Conservation (phyloP, 257 asterid species). For the Primulina huaijiensis region DNA sequence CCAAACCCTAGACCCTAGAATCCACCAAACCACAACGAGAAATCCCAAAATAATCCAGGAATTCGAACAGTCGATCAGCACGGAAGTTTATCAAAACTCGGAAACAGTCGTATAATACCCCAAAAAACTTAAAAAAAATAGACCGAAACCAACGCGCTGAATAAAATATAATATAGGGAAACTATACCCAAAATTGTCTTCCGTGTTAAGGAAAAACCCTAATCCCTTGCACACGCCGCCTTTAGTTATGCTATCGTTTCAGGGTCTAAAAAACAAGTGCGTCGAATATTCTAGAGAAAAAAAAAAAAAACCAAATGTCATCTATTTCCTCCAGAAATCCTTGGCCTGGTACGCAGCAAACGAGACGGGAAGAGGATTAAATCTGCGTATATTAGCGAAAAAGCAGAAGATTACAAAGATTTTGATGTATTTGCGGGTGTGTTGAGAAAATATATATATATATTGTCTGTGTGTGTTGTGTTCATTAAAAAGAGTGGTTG, state of each 20-base stretch:
- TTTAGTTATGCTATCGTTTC: slow-evolving; percentile 27
- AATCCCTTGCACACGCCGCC: slow-evolving; percentile 36
- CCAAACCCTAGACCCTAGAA: slow-evolving; percentile 34
- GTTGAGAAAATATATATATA: slow-evolving; percentile 16
- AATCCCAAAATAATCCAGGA: slow-evolving; percentile 13
- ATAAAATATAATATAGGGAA: slow-evolving; percentile 20
- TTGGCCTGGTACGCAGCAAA: slow-evolving; percentile 22
- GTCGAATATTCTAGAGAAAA: slow-evolving; percentile 13
- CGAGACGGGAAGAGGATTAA: slow-evolving; percentile 20
- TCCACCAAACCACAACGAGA: slow-evolving; percentile 17
- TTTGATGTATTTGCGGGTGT: slow-evolving; percentile 30
- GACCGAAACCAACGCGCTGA: slow-evolving; percentile 25
- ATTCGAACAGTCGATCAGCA: slow-evolving; percentile 29
- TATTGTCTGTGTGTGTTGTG: slow-evolving; percentile 13
- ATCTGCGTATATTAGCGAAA: slow-evolving; percentile 22
- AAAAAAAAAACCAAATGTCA: slow-evolving; percentile 16
- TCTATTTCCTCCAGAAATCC: slow-evolving; percentile 7
- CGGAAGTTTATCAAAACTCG: slow-evolving; percentile 20
- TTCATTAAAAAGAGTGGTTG: slow-evolving; percentile 23
- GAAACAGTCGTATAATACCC: slow-evolving; percentile 26
- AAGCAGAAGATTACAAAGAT: slow-evolving; percentile 31
- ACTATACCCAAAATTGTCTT: slow-evolving; percentile 29
- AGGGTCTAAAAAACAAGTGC: slow-evolving; percentile 20
- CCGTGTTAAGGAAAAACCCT: slow-evolving; percentile 24
- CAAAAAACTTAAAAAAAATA: slow-evolving; percentile 11